These are phyloP conservation scores for Penicillium coffeae DNA, from an alignment of 495 filamentous ascomycete genomes.

Conservation along the genomic window DNA sequence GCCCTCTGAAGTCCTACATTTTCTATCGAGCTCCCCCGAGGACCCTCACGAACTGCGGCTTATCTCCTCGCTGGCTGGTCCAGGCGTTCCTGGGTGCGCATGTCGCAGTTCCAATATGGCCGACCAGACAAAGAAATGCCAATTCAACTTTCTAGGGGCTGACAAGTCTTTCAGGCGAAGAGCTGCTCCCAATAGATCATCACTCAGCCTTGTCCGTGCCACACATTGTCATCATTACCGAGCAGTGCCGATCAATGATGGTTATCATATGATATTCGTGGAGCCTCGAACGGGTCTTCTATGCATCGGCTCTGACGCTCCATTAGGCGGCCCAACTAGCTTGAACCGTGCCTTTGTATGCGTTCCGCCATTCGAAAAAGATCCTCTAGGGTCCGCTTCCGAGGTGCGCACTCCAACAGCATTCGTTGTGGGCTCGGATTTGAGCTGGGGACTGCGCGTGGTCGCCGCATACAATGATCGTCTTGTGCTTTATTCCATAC, in stretches of 20 bases:
- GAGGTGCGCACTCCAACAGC: conserved; percentile 41
- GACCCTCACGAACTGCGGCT: conserved; percentile 50
- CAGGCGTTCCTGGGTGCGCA: conserved; percentile 32
- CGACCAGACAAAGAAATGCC: conserved; percentile 24
- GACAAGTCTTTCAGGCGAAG: conserved; percentile 27
- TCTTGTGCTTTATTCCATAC: conserved; percentile 61
- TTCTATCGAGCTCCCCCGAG: conserved; percentile 55
- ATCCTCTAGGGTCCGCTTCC: conserved; percentile 25
- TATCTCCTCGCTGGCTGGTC: conserved; percentile 62
- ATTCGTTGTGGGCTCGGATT: conserved; percentile 58
- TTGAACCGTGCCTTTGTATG: conserved; percentile 42
- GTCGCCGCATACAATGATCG: conserved; percentile 53
- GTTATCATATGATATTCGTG: conserved; percentile 65
- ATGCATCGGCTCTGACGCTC: conserved; percentile 65
- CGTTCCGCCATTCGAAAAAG: conserved; percentile 30
- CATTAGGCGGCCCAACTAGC: conserved; percentile 51
- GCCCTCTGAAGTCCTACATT: conserved; percentile 63
- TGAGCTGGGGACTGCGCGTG: conserved; percentile 60
- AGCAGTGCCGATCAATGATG: conserved; percentile 66
- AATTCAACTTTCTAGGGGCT: conserved; percentile 29
- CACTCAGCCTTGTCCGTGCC: conserved; percentile 33
- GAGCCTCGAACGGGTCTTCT: conserved; percentile 57
- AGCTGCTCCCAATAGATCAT: conserved; percentile 19
- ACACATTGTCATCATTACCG: conserved; percentile 60
- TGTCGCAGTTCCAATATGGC: conserved; percentile 26